Percentiles rank a stretch among this genome's conserved stretches.
Evolutionary conservation across 768 basidiomycete genomes (phyloP).

Genomic region (Guyanaporus albipodus): DNA sequence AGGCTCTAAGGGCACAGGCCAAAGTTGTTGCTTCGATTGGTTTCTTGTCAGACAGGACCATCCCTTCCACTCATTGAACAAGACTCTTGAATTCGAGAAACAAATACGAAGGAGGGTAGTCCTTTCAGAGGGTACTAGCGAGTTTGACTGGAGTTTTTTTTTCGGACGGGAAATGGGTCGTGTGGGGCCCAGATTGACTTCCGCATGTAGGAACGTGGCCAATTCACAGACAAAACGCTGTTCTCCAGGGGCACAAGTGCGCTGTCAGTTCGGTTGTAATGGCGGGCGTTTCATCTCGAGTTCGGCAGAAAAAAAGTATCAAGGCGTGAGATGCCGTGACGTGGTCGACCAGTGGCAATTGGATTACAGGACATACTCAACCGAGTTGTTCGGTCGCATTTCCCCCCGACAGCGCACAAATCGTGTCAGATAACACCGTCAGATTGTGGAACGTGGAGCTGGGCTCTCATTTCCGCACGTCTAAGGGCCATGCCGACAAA

Average conservation of each 20-base stretch:
- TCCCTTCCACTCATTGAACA: no score
- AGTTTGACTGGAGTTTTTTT: background rate
- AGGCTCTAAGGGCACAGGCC: no score
- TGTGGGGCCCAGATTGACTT: background rate
- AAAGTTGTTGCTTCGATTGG: background rate
- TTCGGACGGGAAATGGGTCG: background rate
- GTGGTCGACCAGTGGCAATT: background rate
- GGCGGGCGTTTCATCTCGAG: constrained; percentile 6
- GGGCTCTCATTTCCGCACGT: no score
- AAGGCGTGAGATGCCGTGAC: background rate
- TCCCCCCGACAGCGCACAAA: background rate
- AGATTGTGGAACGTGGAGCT: background rate
- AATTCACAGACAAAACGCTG: background rate
- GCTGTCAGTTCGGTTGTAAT: background rate
- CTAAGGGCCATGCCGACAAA: background rate
- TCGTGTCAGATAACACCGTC: background rate
- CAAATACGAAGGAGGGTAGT: background rate
- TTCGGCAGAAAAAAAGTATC: background rate
- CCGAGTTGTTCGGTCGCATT: background rate
- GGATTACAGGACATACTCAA: background rate
- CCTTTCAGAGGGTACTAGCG: constrained; percentile 2
- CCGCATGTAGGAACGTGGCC: background rate
- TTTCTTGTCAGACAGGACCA: background rate
- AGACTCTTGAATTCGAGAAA: background rate
- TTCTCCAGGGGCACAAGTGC: background rate